Percentiles rank a stretch among this genome's conserved stretches.
Conservation (phyloP, 2,329 filamentous ascomycete species). For the Akanthomyces dipterigenus region DNA sequence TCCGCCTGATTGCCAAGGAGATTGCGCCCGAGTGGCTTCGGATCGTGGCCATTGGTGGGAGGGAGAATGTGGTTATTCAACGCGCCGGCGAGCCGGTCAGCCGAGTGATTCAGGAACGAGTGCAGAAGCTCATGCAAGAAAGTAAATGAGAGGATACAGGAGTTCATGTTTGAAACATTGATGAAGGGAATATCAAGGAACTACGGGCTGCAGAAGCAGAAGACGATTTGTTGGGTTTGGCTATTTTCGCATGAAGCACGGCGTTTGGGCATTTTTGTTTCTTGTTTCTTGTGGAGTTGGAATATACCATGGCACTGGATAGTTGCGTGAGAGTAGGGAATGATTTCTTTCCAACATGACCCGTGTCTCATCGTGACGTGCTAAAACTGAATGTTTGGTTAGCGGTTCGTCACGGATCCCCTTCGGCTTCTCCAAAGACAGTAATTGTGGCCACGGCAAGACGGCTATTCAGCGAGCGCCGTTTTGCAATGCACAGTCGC, state of each 20-base stretch:
- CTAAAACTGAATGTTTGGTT: no score
- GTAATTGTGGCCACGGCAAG: neutral
- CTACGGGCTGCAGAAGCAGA: neutral
- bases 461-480: neutral
- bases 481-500: neutral
- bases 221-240: neutral
- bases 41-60: conserved; percentile 43
- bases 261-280: conserved; percentile 3
- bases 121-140: conserved; percentile 26
- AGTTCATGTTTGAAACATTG: neutral
- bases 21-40: conserved; percentile 51
- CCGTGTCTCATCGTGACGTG: no score
- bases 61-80: conserved; percentile 53
- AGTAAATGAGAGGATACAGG: no score
- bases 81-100: conserved; percentile 34
- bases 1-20: conserved; percentile 46
- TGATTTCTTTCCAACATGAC: no score
- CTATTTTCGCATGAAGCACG: conserved; percentile 4
- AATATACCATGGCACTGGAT: neutral
- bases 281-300: neutral
- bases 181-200: neutral
- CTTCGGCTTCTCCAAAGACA: neutral
- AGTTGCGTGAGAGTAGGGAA: neutral
- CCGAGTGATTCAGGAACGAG: conserved; percentile 30
- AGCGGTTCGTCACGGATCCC: neutral